Evolutionary conservation across 352 stramenopile species (phyloP), one percentile per base, ranked within the genome.

Genomic region (Globisporangium abappressorium): DNA sequence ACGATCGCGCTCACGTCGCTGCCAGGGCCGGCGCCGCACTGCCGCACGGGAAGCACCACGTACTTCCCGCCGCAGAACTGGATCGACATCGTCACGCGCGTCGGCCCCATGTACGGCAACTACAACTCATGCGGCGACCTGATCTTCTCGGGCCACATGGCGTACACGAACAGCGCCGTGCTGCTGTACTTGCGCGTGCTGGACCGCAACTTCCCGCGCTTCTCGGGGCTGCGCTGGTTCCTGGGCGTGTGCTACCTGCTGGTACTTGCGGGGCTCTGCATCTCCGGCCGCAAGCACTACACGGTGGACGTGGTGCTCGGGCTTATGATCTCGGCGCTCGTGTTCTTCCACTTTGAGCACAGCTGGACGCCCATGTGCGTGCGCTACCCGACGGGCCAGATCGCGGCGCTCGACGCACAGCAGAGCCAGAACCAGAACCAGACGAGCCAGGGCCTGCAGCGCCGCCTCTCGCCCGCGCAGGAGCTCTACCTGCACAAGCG

Each of bases 341-440:
- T 85, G n/a, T 92, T 89, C 77, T 92, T 92, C 74, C 84, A 87
- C 57, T 92, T 92, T 33, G 82, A 90, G 68, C 81, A 92, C 72
- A 80, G 80, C 61, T 92, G 84, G 84, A 85, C 69, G 43, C 81
- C 81, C 18, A 24, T 87, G 41, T 87, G 79, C 61, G 72, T 86
- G 51, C 77, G 82, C 38, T 58, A 73, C 59, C 70, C 70, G 30
- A 58, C 33, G 14, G 66, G 66, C 9, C 60, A 59, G 12, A 41
- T 68, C 79, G 18, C 68, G 12, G 57, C 70, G 18, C 61, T 79
- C 24, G 71, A 72, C 22, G 38, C 78, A 41, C 62, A 60, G 47
- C 30, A 67, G 12, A 57, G 74, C 33, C 69, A 41, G 55, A 28
- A 43, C 36, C 36, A 14, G 36, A 43, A 43, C 36, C 43, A 72